Evolutionary conservation across 2,329 filamentous ascomycete genomes (phyloP).

Genomic region (Diaporthe aspalathi): DNA sequence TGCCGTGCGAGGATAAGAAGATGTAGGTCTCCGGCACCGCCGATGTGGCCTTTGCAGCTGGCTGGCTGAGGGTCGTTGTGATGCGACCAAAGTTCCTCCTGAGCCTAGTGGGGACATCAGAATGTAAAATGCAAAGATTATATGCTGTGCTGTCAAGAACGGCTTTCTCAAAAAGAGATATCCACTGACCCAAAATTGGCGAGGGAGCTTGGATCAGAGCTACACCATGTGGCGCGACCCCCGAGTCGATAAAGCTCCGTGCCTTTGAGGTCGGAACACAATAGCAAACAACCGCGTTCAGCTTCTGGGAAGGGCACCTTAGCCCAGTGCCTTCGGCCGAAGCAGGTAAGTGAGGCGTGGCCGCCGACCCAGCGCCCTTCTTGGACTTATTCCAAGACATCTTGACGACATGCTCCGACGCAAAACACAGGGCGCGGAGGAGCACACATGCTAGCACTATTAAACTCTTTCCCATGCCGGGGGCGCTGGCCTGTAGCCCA

Average conservation of each 20-base stretch:
- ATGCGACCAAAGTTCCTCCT: neutral
- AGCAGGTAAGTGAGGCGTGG: neutral
- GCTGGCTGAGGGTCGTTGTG: neutral
- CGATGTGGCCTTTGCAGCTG: neutral
- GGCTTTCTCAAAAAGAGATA: neutral
- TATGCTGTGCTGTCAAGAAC: neutral
- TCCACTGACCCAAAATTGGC: neutral
- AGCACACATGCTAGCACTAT: accelerated
- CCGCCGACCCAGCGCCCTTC: neutral
- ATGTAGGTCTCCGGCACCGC: neutral
- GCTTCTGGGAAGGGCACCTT: neutral
- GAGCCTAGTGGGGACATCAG: neutral
- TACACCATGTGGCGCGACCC: neutral
- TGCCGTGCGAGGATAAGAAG: neutral
- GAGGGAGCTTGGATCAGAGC: neutral
- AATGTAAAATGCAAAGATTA: neutral
- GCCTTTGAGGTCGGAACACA: neutral
- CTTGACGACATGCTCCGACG: neutral
- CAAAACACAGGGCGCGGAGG: neutral
- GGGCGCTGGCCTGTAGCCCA: neutral
- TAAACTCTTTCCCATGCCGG: accelerated
- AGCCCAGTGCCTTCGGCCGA: neutral
- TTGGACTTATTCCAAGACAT: neutral
- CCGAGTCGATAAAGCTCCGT: neutral
- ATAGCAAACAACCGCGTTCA: neutral